Evolutionary conservation across 495 filamentous ascomycete species (phyloP).

Genomic region (Tricharina praecox): DNA sequence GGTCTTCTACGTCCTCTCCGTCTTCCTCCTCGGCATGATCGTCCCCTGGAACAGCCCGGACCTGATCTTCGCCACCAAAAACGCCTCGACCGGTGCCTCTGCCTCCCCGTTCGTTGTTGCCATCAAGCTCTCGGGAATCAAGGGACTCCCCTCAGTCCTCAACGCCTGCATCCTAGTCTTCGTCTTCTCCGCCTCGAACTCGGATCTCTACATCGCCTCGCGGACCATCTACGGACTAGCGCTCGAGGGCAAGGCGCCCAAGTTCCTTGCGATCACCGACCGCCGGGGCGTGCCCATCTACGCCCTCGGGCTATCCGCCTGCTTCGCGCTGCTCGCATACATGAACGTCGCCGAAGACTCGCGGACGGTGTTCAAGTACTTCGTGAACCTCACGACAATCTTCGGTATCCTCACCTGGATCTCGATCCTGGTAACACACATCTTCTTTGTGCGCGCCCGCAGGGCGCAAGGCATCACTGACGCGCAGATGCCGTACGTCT

Average conservation of each 20-base stretch:
- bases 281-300: constrained; percentile 57
- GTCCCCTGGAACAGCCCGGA: constrained; percentile 34
- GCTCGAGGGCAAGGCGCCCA: constrained; percentile 56
- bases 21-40: constrained; percentile 45
- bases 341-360: constrained; percentile 58
- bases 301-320: constrained; percentile 43
- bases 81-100: constrained; percentile 30
- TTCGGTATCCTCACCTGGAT: constrained; percentile 73
- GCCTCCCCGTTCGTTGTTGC: constrained; percentile 50
- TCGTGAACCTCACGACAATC: constrained; percentile 68
- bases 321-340: constrained; percentile 54
- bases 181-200: constrained; percentile 66
- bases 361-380: constrained; percentile 59
- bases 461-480: constrained; percentile 53
- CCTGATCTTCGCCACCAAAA: constrained; percentile 41
- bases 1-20: constrained; percentile 59
- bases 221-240: constrained; percentile 68
- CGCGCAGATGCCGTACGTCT: constrained; percentile 48
- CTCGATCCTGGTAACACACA: constrained; percentile 66
- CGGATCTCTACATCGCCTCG: constrained; percentile 65
- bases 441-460: constrained; percentile 60
- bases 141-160: constrained; percentile 37
- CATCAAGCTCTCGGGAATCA: constrained; percentile 38
- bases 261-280: constrained; percentile 53
- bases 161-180: constrained; percentile 60